These are phyloP conservation scores for Cytospora paraplurivora DNA, from an alignment of 2,329 filamentous ascomycete genomes.

Conservation along the genomic window DNA sequence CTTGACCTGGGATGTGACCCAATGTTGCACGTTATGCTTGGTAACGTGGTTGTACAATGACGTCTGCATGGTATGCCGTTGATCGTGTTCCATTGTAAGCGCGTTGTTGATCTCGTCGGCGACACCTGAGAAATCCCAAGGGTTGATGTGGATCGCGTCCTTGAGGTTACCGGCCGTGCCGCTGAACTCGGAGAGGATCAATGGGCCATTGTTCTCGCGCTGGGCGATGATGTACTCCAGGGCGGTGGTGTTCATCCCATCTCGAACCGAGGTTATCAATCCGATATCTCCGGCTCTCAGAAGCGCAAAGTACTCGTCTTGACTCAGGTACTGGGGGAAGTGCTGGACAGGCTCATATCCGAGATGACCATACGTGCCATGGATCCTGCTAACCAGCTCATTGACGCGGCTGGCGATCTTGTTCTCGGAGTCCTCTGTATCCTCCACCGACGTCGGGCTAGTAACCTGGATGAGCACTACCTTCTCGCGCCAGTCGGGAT, in stretches of 20 bases:
- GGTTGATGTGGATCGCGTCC: constrained; percentile 93
- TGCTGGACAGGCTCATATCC: constrained; percentile 91
- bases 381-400: constrained; percentile 87
- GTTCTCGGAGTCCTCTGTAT: constrained; percentile 73
- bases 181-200: constrained; percentile 96
- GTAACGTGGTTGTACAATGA: constrained; percentile 83
- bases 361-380: constrained; percentile 84
- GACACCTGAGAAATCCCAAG: constrained; percentile 86
- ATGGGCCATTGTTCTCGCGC: constrained; percentile 78
- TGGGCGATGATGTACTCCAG: constrained; percentile 94
- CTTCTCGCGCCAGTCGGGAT: constrained; percentile 88
- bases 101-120: constrained; percentile 82
- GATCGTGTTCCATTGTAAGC: constrained; percentile 70
- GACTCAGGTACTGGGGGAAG: constrained; percentile 88
- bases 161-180: constrained; percentile 85
- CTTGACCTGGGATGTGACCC: constrained; percentile 79
- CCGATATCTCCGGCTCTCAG: constrained; percentile 87
- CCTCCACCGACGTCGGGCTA: constrained; percentile 79
- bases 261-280: constrained; percentile 90
- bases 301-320: constrained; percentile 93
- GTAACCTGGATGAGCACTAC: constrained; percentile 96
- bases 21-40: constrained; percentile 81
- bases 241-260: constrained; percentile 97
- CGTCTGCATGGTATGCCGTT: constrained; percentile 69
- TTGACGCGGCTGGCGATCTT: constrained; percentile 88